Percentiles rank a stretch among this genome's conserved stretches.
Evolutionary conservation across 371 early-diverging fungal genomes (phyloP).

Genomic region (Rhizopus delemar): DNA sequence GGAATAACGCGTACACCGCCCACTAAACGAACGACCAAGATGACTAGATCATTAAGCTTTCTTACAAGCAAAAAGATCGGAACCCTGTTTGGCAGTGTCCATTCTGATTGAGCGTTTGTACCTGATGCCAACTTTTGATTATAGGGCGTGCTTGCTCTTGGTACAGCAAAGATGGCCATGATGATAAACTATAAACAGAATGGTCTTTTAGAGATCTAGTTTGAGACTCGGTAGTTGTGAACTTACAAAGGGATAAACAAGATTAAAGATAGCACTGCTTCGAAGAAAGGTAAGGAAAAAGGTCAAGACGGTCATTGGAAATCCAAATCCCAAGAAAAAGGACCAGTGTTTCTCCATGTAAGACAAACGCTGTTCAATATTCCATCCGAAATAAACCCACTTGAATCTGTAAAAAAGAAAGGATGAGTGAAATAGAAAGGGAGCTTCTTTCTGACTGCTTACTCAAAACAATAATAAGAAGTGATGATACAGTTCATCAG

Average conservation of each 20-base stretch:
- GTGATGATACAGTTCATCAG: constrained; percentile 43
- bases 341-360: constrained; percentile 58
- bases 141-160: constrained; percentile 33
- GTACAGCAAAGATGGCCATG: constrained; percentile 55
- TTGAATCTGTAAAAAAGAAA: constrained; percentile 38
- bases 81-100: constrained; percentile 42
- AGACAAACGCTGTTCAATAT: constrained; percentile 47
- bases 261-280: constrained; percentile 49
- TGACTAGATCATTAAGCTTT: constrained; percentile 42
- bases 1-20: constrained; percentile 47
- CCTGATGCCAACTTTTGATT: constrained; percentile 35
- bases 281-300: constrained; percentile 51
- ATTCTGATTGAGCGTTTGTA: constrained; percentile 26
- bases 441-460: constrained; percentile 8
- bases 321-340: constrained; percentile 56
- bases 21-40: constrained; percentile 31
- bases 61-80: constrained; percentile 49
- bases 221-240: no score
- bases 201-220: neutral
- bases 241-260: constrained; percentile 55
- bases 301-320: constrained; percentile 44
- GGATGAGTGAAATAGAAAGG: no score
- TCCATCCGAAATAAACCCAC: constrained; percentile 54
- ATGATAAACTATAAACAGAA: constrained; percentile 44
- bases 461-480: constrained; percentile 53